Conservation (phyloP, 192 early-diverging fungal species). For the Backusella mclennaniae region DNA sequence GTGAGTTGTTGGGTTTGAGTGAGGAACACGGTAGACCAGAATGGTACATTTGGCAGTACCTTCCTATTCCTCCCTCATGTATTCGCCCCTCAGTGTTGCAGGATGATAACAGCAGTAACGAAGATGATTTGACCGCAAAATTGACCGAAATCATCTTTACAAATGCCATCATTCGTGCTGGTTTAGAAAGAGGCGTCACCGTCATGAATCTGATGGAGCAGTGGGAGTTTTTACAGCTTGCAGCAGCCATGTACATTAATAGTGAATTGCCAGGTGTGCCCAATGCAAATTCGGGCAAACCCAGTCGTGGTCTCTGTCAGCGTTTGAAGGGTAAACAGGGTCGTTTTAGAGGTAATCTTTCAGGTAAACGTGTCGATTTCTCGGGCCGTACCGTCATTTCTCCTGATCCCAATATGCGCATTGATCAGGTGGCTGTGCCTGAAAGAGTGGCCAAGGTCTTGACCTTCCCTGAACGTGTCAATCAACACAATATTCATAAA, state of each 20-base stretch:
- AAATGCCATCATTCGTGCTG: slow-evolving; percentile 74
- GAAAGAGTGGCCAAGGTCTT: slow-evolving; percentile 85
- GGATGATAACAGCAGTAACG: slow-evolving; percentile 88
- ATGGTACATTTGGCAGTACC: slow-evolving; percentile 89
- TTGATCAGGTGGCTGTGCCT: slow-evolving; percentile 96
- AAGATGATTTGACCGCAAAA: slow-evolving; percentile 97
- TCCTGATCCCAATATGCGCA: slow-evolving; percentile 97
- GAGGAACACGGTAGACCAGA: slow-evolving; percentile 85
- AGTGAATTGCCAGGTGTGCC: slow-evolving; percentile 92
- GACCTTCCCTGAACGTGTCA: slow-evolving; percentile 97
- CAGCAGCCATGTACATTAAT: slow-evolving; percentile 96
- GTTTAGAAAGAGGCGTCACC: slow-evolving; percentile 59
- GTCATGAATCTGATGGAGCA: slow-evolving; percentile 81
- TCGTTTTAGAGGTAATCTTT: slow-evolving; percentile 97
- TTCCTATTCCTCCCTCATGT: slow-evolving; percentile 94
- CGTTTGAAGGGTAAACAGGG: slow-evolving; percentile 98
- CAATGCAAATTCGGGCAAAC: slow-evolving; percentile 54
- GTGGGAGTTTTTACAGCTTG: slow-evolving; percentile 95
- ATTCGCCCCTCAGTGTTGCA: slow-evolving; percentile 94
- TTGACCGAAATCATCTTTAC: slow-evolving; percentile 92
- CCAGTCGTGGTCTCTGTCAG: slow-evolving; percentile 88
- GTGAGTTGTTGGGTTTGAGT: slow-evolving; percentile 91
- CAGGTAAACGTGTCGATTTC: slow-evolving; percentile 99
- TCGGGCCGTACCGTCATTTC: slow-evolving; percentile 99
- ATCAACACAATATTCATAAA: slow-evolving; percentile 79